phyloP scores from a whole-genome alignment of 1,139 yeast species.

The Zygosaccharomyces pseudobailii region DNA sequence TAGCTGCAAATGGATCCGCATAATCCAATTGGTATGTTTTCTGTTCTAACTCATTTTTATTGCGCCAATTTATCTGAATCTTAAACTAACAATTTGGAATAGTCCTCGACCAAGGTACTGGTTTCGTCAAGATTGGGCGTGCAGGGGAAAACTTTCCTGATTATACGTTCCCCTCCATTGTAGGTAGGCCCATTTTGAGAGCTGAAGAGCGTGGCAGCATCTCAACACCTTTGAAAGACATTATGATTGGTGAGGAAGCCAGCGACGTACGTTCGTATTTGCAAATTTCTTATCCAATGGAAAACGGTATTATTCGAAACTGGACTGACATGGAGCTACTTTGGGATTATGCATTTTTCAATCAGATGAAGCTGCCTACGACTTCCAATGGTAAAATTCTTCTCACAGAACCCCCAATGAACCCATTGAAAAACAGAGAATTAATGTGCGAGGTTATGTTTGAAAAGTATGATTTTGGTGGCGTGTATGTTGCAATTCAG shows the following conservation, averaged over 20 bases:
- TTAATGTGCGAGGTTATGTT: constrained; percentile 96
- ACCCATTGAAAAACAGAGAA: constrained; percentile 79
- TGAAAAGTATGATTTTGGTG: constrained; percentile 91
- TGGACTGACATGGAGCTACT: constrained; percentile 99
- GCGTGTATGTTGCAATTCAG: constrained; percentile 96
- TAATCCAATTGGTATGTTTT: constrained; percentile 35
- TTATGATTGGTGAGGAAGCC: constrained; percentile 98
- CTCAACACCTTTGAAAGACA: constrained; percentile 55
- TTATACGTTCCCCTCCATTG: constrained; percentile 96
- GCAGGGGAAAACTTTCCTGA: constrained; percentile 98
- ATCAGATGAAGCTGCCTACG: constrained; percentile 71
- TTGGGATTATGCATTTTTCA: constrained; percentile 97
- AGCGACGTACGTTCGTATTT: constrained; percentile 82
- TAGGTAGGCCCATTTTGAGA: constrained; percentile 93
- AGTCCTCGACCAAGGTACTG: constrained; percentile 99
- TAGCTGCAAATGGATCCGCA: constrained; percentile 30
- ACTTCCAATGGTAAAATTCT: constrained; percentile 76
- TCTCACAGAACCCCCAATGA: constrained; percentile 97
- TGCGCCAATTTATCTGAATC: constrained; percentile 1
- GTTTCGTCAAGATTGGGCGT: constrained; percentile 90
- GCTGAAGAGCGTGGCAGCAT: constrained; percentile 88
- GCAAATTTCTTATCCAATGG: constrained; percentile 96
- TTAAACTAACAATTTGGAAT: constrained; percentile 9
- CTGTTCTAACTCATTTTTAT: not conserved
- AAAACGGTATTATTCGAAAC: constrained; percentile 92